Evolutionary conservation across 805 yeast species (phyloP), one percentile per base, ranked within the genome.

Genomic region (Candida coquimbonensis): DNA sequence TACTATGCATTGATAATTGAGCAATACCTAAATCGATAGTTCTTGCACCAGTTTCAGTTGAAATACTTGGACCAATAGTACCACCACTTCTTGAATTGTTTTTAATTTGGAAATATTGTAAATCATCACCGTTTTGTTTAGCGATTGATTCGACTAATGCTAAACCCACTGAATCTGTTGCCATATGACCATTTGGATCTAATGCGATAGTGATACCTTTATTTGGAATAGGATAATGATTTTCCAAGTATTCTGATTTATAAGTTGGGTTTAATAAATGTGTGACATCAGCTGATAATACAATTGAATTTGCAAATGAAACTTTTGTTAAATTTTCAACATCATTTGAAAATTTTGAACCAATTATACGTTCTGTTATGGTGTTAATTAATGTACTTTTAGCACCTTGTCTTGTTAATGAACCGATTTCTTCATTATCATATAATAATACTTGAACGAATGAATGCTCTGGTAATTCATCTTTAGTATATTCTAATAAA

Each of bases 21-120:
- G 95, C 80, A 54, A 87, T 82, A 46, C 96, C 96, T 48, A 86
- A 64, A 56, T 87, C 96, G 46, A 85, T 77, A 38, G 91, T 83
- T 57, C 87, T 72, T 4, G 86, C 85, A 46, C 88, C 88, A 1
- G 87, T 80, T 51, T 73, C 77, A 36, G 75, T 65, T 14, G 86
- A 69, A 45, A 81, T 68, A 11, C 75, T 70, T 21, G 87, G 96
- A 0, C 96, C 96, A 59, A 88, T 86, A 26, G 96, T 87, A 36
- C 95, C 95, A 31, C 96, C 96, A 1, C 89, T 81, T 60, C 93
- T 77, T 14, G 86, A 75, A 61, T 82, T 90, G 66, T 88, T 87
- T 64, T 93, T 78, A 62, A 86, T 83, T 60, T 87, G 96, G 80
- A 87, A 87, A 65, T 79, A 81, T 66, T 88, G 96, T 27, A 87